These are phyloP conservation scores for Apiotrichum montevideense DNA, from an alignment of 1,284 basidiomycete species.

Conservation along the genomic window DNA sequence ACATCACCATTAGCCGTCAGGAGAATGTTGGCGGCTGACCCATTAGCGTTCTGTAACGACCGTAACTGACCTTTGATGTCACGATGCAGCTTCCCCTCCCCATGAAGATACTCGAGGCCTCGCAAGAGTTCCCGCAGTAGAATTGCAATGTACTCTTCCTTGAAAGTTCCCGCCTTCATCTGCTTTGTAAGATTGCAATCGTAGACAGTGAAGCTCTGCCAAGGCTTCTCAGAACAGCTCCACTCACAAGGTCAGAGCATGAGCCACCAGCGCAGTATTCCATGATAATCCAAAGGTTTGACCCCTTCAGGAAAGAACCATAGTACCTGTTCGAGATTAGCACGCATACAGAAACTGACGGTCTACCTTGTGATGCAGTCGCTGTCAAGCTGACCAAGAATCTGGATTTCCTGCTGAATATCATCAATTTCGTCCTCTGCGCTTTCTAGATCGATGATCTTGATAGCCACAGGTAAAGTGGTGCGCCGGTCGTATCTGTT, in stretches of 20 bases:
- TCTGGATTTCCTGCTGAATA: slow-evolving; percentile 98
- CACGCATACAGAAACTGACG: neutral
- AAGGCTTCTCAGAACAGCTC: neutral
- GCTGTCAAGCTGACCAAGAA: slow-evolving; percentile 94
- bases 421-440: slow-evolving; percentile 99
- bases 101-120: slow-evolving; percentile 87
- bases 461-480: slow-evolving; percentile 89
- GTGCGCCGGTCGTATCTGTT: slow-evolving; percentile 82
- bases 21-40: slow-evolving; percentile 83
- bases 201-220: too few relatives aligned
- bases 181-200: slow-evolving; percentile 36
- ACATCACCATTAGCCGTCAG: slow-evolving; percentile 89
- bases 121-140: slow-evolving; percentile 85
- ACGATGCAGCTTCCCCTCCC: slow-evolving; percentile 91
- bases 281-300: slow-evolving; percentile 98
- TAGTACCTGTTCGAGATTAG: slow-evolving; percentile 61
- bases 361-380: slow-evolving; percentile 86
- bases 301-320: slow-evolving; percentile 90
- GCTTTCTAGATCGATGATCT: slow-evolving; percentile 97
- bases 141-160: slow-evolving; percentile 98
- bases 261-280: slow-evolving; percentile 66
- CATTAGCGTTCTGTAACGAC: too few relatives aligned
- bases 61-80: slow-evolving; percentile 82
- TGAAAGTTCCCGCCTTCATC: slow-evolving; percentile 97
- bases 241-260: slow-evolving; percentile 50